Evolutionary conservation across 1,139 yeast genomes (phyloP).

Genomic region (Geotrichum cucujoidarum): DNA sequence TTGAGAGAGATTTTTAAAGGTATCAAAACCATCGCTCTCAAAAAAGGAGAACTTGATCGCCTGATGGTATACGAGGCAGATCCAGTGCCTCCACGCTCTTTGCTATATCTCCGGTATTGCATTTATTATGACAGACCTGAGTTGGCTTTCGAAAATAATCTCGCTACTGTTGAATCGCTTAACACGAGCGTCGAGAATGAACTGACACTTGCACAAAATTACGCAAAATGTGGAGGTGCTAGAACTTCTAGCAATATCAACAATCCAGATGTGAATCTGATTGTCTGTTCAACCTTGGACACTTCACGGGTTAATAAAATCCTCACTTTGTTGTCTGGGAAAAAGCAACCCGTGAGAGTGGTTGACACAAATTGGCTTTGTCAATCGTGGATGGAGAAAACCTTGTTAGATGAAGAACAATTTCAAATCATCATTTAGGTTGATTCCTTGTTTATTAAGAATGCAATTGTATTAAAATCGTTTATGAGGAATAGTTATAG

Average conservation of each 20-base stretch:
- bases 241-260: conserved; percentile 7
- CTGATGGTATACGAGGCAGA: background rate
- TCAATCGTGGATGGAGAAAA: conserved; percentile 28
- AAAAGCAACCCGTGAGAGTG: conserved; percentile 20
- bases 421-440: background rate
- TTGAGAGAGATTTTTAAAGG: conserved; percentile 13
- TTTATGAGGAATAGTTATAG: background rate
- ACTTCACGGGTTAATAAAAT: conserved; percentile 15
- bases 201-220: conserved; percentile 3
- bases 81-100: conserved; percentile 1
- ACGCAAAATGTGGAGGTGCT: conserved; percentile 15
- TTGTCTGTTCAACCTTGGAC: conserved; percentile 4
- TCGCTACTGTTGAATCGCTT: background rate
- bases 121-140: conserved; percentile 12
- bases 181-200: conserved; percentile 12
- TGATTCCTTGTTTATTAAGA: background rate
- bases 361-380: conserved; percentile 30
- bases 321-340: conserved; percentile 15
- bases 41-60: background rate
- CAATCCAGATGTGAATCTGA: conserved; percentile 11
- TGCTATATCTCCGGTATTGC: conserved; percentile 1
- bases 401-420: conserved; percentile 25
- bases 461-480: background rate
- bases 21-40: background rate
- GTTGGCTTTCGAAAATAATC: background rate